Base-by-base conservation (phyloP, 1,284 basidiomycete species). In the Tylopilus sp. region DNA sequence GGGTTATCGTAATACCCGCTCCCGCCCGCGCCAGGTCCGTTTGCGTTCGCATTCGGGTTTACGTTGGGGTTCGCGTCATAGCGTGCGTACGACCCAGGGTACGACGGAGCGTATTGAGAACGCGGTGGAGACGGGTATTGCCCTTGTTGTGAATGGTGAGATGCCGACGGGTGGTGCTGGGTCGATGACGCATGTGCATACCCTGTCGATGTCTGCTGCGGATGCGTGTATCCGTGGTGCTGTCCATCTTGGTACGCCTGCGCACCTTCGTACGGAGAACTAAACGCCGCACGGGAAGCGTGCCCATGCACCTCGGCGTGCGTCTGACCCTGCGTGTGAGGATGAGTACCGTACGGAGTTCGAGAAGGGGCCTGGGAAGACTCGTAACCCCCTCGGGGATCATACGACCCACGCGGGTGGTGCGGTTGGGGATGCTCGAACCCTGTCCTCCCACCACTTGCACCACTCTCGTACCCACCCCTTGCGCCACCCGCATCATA, bases 61-160 rank as follows among this genome's bases (percentile, higher is more conserved):
- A 45, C 45, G 29, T 47, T 59, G 3, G 59, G 35, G 31, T 46
- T 57, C 17, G 57, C 19, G 11, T 68, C 53, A 11, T 65, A 66
- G 17, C 61, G 54, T 20, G 58, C 37, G 22, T 72, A 69, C 5
- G 65, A 57, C 31, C 63, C 53, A 1, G 59, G 46, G 41, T 64
- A 72, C 1, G 67, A 55, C 31, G 49, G 46, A 31, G 63, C 49
- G 39, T 59, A 65, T 37, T 71, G 69, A 40, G 68, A 56, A 22
- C 60, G 63, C 9, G 66, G 48, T 25, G 70, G 52, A 53, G 66
- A 58, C 4, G 61, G 53, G 28, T 63, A 68, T 31, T 66, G 67
- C 20, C 55, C 65, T 37, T 68, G 74, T 17, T 69, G 72, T 60
- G 69, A 15, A 19, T 71, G 66, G 24, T 63, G 62, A 5, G 70